Evolutionary conservation across 1,284 basidiomycete species (phyloP), one percentile per base, ranked within the genome.

Genomic region (Pseudozyma tsukubaensis): DNA sequence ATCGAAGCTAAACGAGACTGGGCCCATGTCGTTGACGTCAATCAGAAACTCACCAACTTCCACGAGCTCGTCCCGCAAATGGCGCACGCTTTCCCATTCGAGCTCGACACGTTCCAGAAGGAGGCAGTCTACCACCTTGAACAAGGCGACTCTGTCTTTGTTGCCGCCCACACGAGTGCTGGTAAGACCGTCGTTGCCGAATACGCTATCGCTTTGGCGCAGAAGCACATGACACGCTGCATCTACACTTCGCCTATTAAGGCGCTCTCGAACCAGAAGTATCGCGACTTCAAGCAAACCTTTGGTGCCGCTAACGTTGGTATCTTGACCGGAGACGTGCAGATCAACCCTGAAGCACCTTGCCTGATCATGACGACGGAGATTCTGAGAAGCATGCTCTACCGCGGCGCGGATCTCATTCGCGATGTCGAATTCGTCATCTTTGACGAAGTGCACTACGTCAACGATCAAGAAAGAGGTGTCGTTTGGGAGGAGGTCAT

Each of bases 401-500:
- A 83, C 58, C 75, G 82, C 16, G 97, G 97, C 4, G 97, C 97
- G 14, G 97, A 99, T 86, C 88, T 99, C 35, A 99, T 99, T 78
- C 90, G 97, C 48, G 97, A 99, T 85, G 95, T 99, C 48, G 97
- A 99, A 84, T 99, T 98, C 84, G 97, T 99, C 29, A 97, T 99
- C 72, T 99, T 99, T 81, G 97, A 99, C 84, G 97, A 99, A 85
- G 97, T 99, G 13, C 97, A 99, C 86, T 99, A 99, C 85, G 95
- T 99, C 62, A 99, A 99, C 84, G 97, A 99, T 85, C 93, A 94
- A 16, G 97, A 99, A 94, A 89, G 97, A 82, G 97, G 97, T 54
- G 97, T 99, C 11, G 97, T 99, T 14, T 99, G 97, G 97, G 97
- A 99, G 86, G 97, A 99, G 86, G 97, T 99, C 36, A 99, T 99